Evolutionary conservation across 352 stramenopile genomes (phyloP).

Genomic region (Pythium aristosporum): DNA sequence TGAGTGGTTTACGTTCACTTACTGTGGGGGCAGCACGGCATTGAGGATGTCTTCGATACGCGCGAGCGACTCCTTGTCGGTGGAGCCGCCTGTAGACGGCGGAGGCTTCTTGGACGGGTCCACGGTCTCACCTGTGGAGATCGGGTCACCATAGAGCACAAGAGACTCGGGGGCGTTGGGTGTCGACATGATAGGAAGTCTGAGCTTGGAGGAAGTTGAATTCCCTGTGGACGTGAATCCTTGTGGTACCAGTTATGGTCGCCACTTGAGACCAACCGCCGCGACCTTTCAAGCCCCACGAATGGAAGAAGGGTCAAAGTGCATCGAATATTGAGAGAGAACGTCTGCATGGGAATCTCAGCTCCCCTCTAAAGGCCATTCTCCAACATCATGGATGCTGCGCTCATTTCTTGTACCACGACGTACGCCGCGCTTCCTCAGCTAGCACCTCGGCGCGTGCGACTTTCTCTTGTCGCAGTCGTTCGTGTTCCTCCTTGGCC

Average conservation of each 20-base stretch:
- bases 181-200: slow-evolving; percentile 36
- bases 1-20: slow-evolving; percentile 4
- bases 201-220: too few relatives aligned
- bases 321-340: not conserved
- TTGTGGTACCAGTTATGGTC: not conserved
- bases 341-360: too few relatives aligned
- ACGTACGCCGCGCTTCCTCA: slow-evolving; percentile 17
- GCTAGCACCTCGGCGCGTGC: slow-evolving; percentile 16
- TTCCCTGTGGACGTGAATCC: not conserved
- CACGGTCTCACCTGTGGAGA: slow-evolving; percentile 86
- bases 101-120: slow-evolving; percentile 53
- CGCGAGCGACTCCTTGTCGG: slow-evolving; percentile 45
- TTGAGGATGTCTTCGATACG: slow-evolving; percentile 81
- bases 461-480: slow-evolving; percentile 49
- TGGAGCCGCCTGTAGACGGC: slow-evolving; percentile 20
- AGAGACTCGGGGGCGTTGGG: slow-evolving; percentile 82
- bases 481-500: slow-evolving; percentile 46
- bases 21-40: slow-evolving; percentile 74
- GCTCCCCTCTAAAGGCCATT: not conserved
- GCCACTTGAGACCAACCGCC: slow-evolving; percentile 22
- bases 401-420: slow-evolving; percentile 18
- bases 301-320: not conserved
- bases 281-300: slow-evolving; percentile 34
- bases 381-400: not conserved
- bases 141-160: slow-evolving; percentile 87